Base-by-base conservation (phyloP, 2,329 filamentous ascomycete genomes). In the Aspergillus fischeri region DNA sequence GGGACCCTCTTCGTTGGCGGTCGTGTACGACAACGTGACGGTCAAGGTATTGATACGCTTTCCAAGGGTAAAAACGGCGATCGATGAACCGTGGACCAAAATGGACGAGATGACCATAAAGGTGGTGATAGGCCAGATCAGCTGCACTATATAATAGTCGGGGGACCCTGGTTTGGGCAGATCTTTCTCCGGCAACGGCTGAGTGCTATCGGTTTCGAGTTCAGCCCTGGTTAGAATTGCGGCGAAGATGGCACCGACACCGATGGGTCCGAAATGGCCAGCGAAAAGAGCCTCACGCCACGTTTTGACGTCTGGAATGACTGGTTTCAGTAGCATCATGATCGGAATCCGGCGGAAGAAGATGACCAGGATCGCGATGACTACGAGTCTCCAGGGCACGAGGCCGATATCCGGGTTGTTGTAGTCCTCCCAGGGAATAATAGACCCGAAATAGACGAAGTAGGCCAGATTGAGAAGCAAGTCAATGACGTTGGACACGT, bases 401-500 rank as follows among this genome's bases (percentile, higher is more conserved):
- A 96, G 79, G 42, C 93, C 92, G 55, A 95, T 79, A 0, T 80
- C 79, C 1, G 83, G 80, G 58, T 86, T 81, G 78, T 97, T 96
- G 82, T 87, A 99, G 72, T 91, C 87, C 66, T 89, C 85, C 94
- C 94, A 99, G 1, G 94, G 94, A 60, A 99, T 94, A 73, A 99
- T 97, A 54, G 94, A 91, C 53, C 94, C 94, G 63, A 99, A 89
- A 73, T 94, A 99, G 65, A 99, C 94, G 74, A 99, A 99, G 75
- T 97, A 99, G 2, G 93, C 85, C 86, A 99, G 84, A 75, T 99
- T 99, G 78, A 99, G 87, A 60, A 99, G 80, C 73, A 99, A 77
- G 80, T 99, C 94, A 70, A 99, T 99, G 72, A 99, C 94, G 85
- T 99, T 97, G 73, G 93, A 97, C 9, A 99, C 94, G 73, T 97